These are phyloP conservation scores for Fistulifera solaris DNA, from an alignment of 108 stramenopile species.

Conservation along the genomic window DNA sequence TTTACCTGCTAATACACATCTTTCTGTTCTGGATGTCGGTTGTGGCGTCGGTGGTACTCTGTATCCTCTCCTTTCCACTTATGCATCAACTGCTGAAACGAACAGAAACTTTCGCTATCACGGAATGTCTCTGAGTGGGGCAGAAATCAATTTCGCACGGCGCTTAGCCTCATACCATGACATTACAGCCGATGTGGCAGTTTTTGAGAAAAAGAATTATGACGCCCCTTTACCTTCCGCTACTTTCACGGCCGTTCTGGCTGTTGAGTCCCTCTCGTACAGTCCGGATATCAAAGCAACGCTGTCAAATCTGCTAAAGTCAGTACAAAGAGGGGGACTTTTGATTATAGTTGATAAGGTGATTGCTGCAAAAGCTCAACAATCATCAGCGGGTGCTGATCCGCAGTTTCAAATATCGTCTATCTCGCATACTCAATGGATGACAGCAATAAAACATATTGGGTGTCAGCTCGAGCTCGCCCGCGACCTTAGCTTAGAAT, in stretches of 20 bases:
- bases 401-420: neutral
- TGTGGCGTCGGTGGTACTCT: slow-evolving; percentile 21
- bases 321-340: slow-evolving; percentile 18
- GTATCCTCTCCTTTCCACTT: slow-evolving; percentile 18
- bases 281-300: slow-evolving; percentile 16
- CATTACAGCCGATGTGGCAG: neutral
- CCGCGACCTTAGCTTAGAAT: slow-evolving; percentile 5
- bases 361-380: neutral
- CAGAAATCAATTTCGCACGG: slow-evolving; percentile 17
- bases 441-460: neutral
- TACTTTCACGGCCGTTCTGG: slow-evolving; percentile 20
- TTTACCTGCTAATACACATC: neutral
- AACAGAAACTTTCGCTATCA: slow-evolving; percentile 10
- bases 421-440: neutral
- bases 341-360: slow-evolving; percentile 28
- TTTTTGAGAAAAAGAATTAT: slow-evolving; percentile 11
- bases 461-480: neutral
- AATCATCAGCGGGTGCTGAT: neutral
- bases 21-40: slow-evolving; percentile 22
- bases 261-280: slow-evolving; percentile 26
- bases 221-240: slow-evolving; percentile 11
- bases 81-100: neutral
- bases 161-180: neutral
- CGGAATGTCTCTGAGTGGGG: slow-evolving; percentile 22
- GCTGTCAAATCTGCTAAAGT: slow-evolving; percentile 10